Conservation (phyloP, 2,329 filamentous ascomycete genomes). For the Penicillium paneum region DNA sequence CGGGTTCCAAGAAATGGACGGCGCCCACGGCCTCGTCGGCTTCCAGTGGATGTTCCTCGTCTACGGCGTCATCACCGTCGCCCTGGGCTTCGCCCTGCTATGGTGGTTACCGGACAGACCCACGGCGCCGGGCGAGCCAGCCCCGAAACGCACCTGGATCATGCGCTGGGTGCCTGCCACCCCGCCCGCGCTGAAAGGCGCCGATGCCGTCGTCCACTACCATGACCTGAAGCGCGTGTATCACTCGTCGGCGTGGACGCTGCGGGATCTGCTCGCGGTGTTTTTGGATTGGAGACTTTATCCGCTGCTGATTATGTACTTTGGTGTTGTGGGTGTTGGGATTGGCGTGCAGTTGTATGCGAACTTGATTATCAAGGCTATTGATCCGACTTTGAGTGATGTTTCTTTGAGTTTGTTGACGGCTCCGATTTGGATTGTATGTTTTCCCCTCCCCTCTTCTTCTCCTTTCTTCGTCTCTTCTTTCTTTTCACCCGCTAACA, state of each 20-base stretch:
- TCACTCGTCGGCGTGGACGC: constrained; percentile 67
- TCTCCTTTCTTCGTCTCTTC: too few relatives aligned
- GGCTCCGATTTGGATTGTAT: constrained; percentile 86
- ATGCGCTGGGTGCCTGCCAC: constrained; percentile 65
- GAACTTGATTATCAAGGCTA: constrained; percentile 78
- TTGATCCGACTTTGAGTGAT: constrained; percentile 68
- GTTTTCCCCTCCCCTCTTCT: constrained; percentile 30
- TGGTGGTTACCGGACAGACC: constrained; percentile 92
- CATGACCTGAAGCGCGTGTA: constrained; percentile 78
- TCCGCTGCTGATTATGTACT: constrained; percentile 87
- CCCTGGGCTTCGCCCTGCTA: constrained; percentile 69
- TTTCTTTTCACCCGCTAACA: background rate
- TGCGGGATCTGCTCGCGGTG: constrained; percentile 67
- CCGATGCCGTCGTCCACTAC: constrained; percentile 79
- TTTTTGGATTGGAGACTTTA: constrained; percentile 84
- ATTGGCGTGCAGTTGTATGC: constrained; percentile 88
- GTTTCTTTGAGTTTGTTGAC: constrained; percentile 78
- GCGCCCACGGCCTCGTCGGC: constrained; percentile 68
- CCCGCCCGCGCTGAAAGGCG: constrained; percentile 68
- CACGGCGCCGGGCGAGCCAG: constrained; percentile 56
- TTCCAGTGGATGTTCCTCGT: constrained; percentile 73
- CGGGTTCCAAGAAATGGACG: constrained; percentile 90
- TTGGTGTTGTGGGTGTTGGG: constrained; percentile 87
- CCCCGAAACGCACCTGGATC: constrained; percentile 33
- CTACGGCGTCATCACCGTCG: constrained; percentile 71